These are phyloP conservation scores for Globisporangium takayamanum DNA, from an alignment of 352 stramenopile genomes.

Conservation along the genomic window DNA sequence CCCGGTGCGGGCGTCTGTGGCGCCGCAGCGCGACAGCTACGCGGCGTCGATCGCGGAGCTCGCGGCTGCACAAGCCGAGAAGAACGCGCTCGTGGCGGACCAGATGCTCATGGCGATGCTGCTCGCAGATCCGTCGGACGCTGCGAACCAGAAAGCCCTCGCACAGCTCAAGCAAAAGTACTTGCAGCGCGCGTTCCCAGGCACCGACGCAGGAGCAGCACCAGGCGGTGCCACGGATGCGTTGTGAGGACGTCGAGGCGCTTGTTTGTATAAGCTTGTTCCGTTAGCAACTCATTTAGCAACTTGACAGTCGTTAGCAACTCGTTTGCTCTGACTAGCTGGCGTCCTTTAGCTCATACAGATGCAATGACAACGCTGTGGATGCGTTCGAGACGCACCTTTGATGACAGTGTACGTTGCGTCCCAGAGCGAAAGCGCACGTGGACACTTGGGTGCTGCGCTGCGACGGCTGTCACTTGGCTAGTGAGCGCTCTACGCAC, in stretches of 20 bases:
- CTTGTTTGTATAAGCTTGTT: no score
- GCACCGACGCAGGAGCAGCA: no score
- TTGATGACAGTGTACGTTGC: background rate
- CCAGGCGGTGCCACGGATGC: no score
- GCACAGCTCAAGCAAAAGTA: constrained; percentile 18
- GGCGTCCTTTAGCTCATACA: background rate
- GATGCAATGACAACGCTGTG: constrained; percentile 2
- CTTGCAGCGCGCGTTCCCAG: constrained; percentile 11
- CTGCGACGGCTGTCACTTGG: background rate
- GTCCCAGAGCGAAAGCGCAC: constrained; percentile 5
- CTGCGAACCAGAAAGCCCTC: constrained; percentile 8
- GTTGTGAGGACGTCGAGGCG: no score
- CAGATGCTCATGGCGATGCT: constrained; percentile 19
- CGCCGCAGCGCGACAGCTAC: constrained; percentile 1
- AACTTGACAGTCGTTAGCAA: background rate
- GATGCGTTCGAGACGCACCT: constrained; percentile 1
- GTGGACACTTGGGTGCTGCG: background rate
- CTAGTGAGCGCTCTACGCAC: background rate
- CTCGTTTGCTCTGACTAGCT: background rate
- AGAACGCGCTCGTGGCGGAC: constrained; percentile 16
- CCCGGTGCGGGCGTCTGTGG: background rate
- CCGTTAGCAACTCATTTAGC: no score
- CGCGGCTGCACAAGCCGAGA: constrained; percentile 9
- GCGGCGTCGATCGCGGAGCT: constrained; percentile 7
- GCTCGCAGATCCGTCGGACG: constrained; percentile 10